Conservation (phyloP, 768 basidiomycete species). For the Pleurotus salmoneostramineus region DNA sequence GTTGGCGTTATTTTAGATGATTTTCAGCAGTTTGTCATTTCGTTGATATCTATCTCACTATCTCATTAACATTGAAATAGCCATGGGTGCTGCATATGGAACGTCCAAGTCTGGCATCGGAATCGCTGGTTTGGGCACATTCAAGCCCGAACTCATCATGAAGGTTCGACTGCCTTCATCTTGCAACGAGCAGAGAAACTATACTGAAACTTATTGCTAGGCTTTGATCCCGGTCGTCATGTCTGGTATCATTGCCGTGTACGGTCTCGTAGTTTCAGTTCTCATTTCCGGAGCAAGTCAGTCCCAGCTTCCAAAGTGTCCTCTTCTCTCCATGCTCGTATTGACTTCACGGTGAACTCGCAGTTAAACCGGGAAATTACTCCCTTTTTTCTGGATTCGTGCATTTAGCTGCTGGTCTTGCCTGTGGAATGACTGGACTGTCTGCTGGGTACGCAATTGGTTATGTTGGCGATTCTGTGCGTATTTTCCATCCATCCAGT, state of each 20-base stretch:
- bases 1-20: conserved; percentile 58
- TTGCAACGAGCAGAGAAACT: not conserved
- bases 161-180: conserved; percentile 51
- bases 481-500: conserved; percentile 22
- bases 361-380: conserved; percentile 58
- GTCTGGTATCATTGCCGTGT: conserved; percentile 98
- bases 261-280: conserved; percentile 93
- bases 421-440: conserved; percentile 88
- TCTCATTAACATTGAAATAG: conserved; percentile 32
- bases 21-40: conserved; percentile 73
- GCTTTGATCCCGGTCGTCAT: conserved; percentile 96
- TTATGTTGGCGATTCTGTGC: conserved; percentile 86
- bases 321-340: not conserved
- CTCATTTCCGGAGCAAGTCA: conserved; percentile 70
- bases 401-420: conserved; percentile 88
- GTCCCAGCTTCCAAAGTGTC: conserved; percentile 15
- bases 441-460: conserved; percentile 96
- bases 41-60: not conserved
- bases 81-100: conserved; percentile 93
- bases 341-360: conserved; percentile 9
- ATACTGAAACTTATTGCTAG: conserved; percentile 29
- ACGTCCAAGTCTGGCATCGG: conserved; percentile 97
- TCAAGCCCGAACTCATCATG: conserved; percentile 97
- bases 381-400: conserved; percentile 85
- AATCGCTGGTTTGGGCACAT: conserved; percentile 90